A percentile compares a stretch with the other conserved stretches of the same genome.
These are phyloP conservation scores for Suhomyces anneliseae DNA, from an alignment of 1,139 yeast genomes.

Conservation along the genomic window DNA sequence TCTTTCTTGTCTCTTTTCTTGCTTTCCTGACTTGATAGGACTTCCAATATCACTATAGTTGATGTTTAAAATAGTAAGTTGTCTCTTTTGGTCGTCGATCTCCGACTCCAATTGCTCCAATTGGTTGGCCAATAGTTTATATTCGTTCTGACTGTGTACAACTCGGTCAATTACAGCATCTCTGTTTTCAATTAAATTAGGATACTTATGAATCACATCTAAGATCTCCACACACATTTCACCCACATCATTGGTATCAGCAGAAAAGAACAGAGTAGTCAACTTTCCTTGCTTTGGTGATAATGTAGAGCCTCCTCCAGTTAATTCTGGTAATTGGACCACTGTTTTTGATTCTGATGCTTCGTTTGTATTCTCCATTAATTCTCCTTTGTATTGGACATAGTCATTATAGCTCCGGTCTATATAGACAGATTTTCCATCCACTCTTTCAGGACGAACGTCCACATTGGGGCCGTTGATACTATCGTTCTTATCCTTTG, in stretches of 20 bases:
- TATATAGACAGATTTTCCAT: conserved; percentile 34
- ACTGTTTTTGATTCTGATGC: conserved; percentile 17
- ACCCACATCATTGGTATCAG: conserved; percentile 14
- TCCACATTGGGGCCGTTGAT: conserved; percentile 14
- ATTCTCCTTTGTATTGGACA: conserved; percentile 12
- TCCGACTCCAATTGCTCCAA: conserved; percentile 27
- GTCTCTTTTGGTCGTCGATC: conserved; percentile 29
- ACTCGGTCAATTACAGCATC: conserved; percentile 24
- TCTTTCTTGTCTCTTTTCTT: conserved; percentile 17
- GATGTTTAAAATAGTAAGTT: conserved; percentile 29
- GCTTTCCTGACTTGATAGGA: conserved; percentile 18
- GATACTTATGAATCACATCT: conserved; percentile 26
- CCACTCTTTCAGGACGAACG: conserved; percentile 34
- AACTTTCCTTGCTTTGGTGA: conserved; percentile 5
- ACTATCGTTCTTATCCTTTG: conserved; percentile 1
- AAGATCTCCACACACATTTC: conserved; percentile 24
- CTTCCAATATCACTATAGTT: conserved; percentile 25
- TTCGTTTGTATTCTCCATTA: conserved; percentile 6
- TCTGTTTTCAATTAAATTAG: conserved; percentile 29
- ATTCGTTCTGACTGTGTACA: conserved; percentile 22
- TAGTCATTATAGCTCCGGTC: conserved; percentile 25
- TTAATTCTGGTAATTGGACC: conserved; percentile 15
- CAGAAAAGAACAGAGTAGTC: conserved; percentile 1
- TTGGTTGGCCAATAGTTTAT: conserved; percentile 24
- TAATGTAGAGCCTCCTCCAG: not conserved